Percentiles rank a stretch among this genome's conserved stretches.
phyloP scores from a whole-genome alignment of 306 rosid genomes.

The Quercus aquifolioides region DNA sequence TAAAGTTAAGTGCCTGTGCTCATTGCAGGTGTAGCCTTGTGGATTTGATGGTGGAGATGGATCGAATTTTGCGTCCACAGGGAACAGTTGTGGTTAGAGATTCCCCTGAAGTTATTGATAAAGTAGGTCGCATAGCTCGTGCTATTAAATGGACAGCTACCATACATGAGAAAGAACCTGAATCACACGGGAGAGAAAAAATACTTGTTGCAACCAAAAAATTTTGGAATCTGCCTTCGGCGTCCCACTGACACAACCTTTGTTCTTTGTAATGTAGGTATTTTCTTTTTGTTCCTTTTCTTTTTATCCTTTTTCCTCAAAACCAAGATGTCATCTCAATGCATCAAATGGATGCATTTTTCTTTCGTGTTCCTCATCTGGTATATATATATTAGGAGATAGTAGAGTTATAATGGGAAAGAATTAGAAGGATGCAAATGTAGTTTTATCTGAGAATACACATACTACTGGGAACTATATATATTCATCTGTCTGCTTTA shows the following conservation, averaged over 20 bases:
- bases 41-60: slow-evolving; percentile 94
- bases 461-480: slow-evolving; percentile 28
- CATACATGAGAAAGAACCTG: slow-evolving; percentile 68
- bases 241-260: slow-evolving; percentile 42
- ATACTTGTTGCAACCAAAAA: slow-evolving; percentile 75
- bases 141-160: slow-evolving; percentile 70
- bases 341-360: slow-evolving; percentile 38
- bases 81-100: slow-evolving; percentile 85
- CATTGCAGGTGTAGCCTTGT: slow-evolving; percentile 77
- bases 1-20: neutral
- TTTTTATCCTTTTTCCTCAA: neutral
- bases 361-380: slow-evolving; percentile 33
- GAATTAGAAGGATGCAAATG: slow-evolving; percentile 26
- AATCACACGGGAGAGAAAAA: slow-evolving; percentile 72
- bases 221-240: slow-evolving; percentile 58
- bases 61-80: slow-evolving; percentile 86
- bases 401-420: slow-evolving; percentile 34
- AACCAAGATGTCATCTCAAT: slow-evolving; percentile 30
- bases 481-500: slow-evolving; percentile 14
- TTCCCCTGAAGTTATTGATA: slow-evolving; percentile 69
- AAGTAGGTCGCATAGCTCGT: slow-evolving; percentile 65
- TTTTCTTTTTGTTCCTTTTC: slow-evolving; percentile 19
- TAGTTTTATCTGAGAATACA: slow-evolving; percentile 29
- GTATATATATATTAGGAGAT: slow-evolving; percentile 34
- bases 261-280: slow-evolving; percentile 33